Base-by-base conservation (phyloP, 441 rosid species). In the Brassica balearica region DNA sequence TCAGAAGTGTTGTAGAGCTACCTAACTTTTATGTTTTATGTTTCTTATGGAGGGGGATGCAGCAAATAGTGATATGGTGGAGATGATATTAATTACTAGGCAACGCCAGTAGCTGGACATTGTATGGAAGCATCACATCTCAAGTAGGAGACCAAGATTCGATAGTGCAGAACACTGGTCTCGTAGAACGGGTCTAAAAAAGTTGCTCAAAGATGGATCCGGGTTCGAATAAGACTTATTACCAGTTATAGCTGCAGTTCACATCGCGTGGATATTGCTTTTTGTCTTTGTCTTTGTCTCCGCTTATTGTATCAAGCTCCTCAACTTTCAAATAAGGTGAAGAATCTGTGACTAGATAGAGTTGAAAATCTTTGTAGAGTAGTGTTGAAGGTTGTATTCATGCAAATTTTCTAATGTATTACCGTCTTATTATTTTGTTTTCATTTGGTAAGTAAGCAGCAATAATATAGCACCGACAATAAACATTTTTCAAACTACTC, bases 31-130 rank as follows among this genome's bases (percentile, higher is more conserved):
- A 12, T 11, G 34, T 43, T 20, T n/a, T 68, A 8, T 34, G 38
- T 34, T 2, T 8, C 17, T 25, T 14, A 4, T 7, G 32, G 1
- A 19, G 67, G 6, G 27, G 27, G 27, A 25, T 25, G n/a, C 46
- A 94, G 97, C 87, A 72, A 86, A 86, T 94, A 19, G 97, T 97
- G 0, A 64, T 84, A 38, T 95, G 97, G 97, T 92, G 97, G 97
- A 92, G 94, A 69, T 94, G 98, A 96, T 92, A 91, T 73, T 94
- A 94, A 91, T 73, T 94, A 94, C 72, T 92, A 93, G 97, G 86
- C 81, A 56, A 83, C 90, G 4, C 97, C 94, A 0, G 90, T 88
- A 70, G 85, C 97, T 95, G 98, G 97, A 90, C 98, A 73, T 67
- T 92, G 5, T 88, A 91, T 12, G 97, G 99, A 1, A 83, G 93